A percentile compares a stretch with the other conserved stretches of the same genome.
These are phyloP conservation scores for Fusarium denticulatum DNA, from an alignment of 2,329 filamentous ascomycete genomes.

Conservation along the genomic window DNA sequence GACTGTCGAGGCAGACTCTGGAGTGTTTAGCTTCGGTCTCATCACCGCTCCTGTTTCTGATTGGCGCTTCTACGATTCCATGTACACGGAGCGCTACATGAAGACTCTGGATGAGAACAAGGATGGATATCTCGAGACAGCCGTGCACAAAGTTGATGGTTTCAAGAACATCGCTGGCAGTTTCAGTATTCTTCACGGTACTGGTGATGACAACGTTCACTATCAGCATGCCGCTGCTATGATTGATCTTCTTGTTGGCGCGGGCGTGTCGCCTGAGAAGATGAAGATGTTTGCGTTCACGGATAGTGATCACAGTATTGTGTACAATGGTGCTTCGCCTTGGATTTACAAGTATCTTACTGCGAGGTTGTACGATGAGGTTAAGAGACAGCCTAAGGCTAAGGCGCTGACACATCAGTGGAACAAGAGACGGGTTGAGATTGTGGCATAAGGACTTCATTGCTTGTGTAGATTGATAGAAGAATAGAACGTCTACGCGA, in stretches of 20 bases:
- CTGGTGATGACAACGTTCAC: constrained; percentile 77
- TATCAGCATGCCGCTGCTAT: constrained; percentile 73
- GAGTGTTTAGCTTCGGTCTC: constrained; percentile 69
- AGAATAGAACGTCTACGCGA: accelerated
- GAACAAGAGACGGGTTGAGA: constrained; percentile 38
- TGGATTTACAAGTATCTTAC: constrained; percentile 73
- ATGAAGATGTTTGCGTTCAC: constrained; percentile 73
- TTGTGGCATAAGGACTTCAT: background rate
- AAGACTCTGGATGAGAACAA: constrained; percentile 67
- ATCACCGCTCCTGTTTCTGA: constrained; percentile 74
- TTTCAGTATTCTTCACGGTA: constrained; percentile 72
- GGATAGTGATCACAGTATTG: constrained; percentile 71
- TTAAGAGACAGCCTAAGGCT: constrained; percentile 58
- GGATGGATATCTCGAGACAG: constrained; percentile 68
- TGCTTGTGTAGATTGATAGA: background rate
- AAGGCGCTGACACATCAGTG: constrained; percentile 48
- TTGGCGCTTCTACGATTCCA: constrained; percentile 76
- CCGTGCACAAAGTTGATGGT: constrained; percentile 65
- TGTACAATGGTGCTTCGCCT: constrained; percentile 62
- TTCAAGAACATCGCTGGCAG: constrained; percentile 71
- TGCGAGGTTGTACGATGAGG: constrained; percentile 69
- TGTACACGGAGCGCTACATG: constrained; percentile 81
- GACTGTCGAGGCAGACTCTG: constrained; percentile 70
- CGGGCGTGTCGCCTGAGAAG: constrained; percentile 67
- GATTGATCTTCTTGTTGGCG: constrained; percentile 68